Conservation (phyloP, 225 moss, liverwort and hornwort genomes). For the Marchantia polymorpha region DNA sequence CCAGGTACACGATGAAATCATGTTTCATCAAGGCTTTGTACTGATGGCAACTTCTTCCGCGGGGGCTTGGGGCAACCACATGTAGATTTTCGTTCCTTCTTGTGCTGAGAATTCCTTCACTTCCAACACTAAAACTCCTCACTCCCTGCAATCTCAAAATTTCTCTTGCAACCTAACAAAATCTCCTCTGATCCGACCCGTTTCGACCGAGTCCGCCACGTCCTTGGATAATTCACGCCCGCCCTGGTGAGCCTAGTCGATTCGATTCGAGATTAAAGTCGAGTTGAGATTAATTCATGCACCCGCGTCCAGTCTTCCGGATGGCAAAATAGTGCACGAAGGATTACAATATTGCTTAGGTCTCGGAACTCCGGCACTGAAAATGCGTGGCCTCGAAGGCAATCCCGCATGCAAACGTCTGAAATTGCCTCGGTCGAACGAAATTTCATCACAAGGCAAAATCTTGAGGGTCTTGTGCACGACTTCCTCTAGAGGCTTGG, state of each 20-base stretch:
- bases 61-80: constrained; percentile 73
- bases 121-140: constrained; percentile 5
- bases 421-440: background rate
- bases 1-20: constrained; percentile 78
- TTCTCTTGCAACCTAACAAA: no score
- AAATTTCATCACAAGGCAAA: background rate
- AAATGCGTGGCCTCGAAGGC: no score
- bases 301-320: no score
- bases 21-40: constrained; percentile 62
- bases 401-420: background rate
- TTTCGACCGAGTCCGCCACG: no score
- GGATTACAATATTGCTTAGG: no score
- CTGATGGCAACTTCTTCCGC: constrained; percentile 50
- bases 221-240: no score
- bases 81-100: constrained; percentile 19
- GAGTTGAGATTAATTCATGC: no score
- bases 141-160: no score
- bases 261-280: no score
- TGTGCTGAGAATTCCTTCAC: background rate
- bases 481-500: background rate
- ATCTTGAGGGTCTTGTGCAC: background rate
- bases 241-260: no score
- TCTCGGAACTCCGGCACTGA: background rate
- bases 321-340: no score
- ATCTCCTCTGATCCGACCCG: no score